Evolutionary conservation across 192 early-diverging fungal species (phyloP).

Genomic region (Coemansia sp.): DNA sequence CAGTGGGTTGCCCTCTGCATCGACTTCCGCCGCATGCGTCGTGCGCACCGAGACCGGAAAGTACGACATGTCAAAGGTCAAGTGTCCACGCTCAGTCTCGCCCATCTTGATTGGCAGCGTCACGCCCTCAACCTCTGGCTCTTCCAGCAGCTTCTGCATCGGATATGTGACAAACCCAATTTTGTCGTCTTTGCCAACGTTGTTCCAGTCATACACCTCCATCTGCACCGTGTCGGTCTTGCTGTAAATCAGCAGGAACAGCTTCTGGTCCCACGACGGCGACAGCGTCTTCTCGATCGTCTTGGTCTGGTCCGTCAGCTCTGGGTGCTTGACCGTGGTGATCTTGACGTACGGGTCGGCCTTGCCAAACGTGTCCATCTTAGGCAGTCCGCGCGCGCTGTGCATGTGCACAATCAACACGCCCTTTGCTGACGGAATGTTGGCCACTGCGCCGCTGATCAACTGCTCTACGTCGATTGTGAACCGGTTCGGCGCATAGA

Average conservation of each 20-base stretch:
- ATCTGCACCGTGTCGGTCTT: conserved; percentile 72
- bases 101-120: conserved; percentile 52
- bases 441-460: conserved; percentile 67
- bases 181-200: conserved; percentile 68
- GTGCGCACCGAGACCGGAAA: conserved; percentile 46
- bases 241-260: conserved; percentile 73
- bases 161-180: conserved; percentile 52
- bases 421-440: conserved; percentile 74
- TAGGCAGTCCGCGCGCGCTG: conserved; percentile 79
- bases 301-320: conserved; percentile 62
- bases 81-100: conserved; percentile 45
- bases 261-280: conserved; percentile 86
- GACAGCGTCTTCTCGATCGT: conserved; percentile 72
- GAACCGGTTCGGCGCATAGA: conserved; percentile 81
- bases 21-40: conserved; percentile 42
- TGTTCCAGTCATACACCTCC: conserved; percentile 82
- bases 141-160: conserved; percentile 53
- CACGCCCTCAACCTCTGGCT: conserved; percentile 50
- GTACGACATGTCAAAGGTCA: conserved; percentile 50
- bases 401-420: conserved; percentile 80
- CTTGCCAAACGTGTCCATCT: conserved; percentile 83
- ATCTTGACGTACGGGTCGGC: conserved; percentile 87
- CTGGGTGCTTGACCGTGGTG: conserved; percentile 66
- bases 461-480: conserved; percentile 76
- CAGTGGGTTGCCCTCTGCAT: conserved; percentile 39